phyloP scores from a whole-genome alignment of 106 monocot species.

The Apostasia ramifera region DNA sequence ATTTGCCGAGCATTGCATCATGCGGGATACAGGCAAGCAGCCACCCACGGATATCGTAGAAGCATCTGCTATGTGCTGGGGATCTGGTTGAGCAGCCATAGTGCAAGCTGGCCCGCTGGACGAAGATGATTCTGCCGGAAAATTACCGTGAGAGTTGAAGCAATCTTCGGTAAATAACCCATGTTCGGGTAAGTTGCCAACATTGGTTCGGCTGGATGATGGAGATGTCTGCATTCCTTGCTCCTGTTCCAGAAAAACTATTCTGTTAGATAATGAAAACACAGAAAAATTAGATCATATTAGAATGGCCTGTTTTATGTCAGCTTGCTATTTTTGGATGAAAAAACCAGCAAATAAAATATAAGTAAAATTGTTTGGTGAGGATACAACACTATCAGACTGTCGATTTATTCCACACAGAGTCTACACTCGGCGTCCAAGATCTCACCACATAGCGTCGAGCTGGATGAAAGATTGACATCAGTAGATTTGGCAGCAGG shows the following conservation, averaged over 20 bases:
- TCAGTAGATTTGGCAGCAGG: no score
- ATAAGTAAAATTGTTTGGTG: no score
- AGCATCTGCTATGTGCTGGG: slow-evolving; percentile 27
- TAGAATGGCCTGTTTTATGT: neutral
- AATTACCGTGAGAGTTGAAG: neutral
- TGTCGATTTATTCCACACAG: no score
- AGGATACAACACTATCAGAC: no score
- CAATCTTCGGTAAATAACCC: slow-evolving; percentile 12
- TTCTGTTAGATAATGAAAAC: neutral
- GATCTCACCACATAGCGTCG: no score
- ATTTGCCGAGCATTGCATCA: slow-evolving; percentile 10
- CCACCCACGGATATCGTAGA: neutral
- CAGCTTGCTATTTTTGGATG: no score
- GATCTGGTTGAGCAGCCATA: slow-evolving; percentile 43
- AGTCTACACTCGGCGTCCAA: no score
- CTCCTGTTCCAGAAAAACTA: slow-evolving; percentile 20
- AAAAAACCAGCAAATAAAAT: no score
- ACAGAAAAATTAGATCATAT: neutral
- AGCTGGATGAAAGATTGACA: no score
- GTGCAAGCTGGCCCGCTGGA: slow-evolving; percentile 43
- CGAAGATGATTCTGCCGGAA: slow-evolving; percentile 27
- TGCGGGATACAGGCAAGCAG: neutral
- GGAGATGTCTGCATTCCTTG: slow-evolving; percentile 27
- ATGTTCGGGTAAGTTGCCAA: neutral
- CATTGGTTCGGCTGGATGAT: neutral